phyloP scores from a whole-genome alignment of 2,329 filamentous ascomycete genomes.

The Pezicula rhizophila region DNA sequence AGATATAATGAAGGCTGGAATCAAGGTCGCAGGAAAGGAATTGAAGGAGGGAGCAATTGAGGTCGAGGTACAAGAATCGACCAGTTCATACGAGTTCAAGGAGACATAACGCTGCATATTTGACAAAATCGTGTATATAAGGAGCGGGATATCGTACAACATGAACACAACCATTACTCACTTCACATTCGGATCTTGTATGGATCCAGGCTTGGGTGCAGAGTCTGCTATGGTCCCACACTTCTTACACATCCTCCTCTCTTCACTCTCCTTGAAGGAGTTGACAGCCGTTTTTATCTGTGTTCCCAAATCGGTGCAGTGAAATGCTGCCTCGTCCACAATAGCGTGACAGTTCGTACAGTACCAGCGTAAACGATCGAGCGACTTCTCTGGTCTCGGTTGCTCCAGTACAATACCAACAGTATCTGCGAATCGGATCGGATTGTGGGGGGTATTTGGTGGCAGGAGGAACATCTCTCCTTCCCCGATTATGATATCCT shows the following conservation, averaged over 20 bases:
- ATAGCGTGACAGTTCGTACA: slow-evolving; percentile 63
- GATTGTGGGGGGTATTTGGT: slow-evolving; percentile 93
- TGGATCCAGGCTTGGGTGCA: slow-evolving; percentile 54
- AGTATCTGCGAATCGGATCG: slow-evolving; percentile 85
- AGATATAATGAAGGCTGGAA: slow-evolving; percentile 79
- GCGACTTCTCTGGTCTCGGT: slow-evolving; percentile 58
- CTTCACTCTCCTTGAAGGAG: slow-evolving; percentile 64
- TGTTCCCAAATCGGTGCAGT: slow-evolving; percentile 83
- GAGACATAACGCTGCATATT: slow-evolving; percentile 49
- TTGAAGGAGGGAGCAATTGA: slow-evolving; percentile 79
- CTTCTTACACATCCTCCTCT: slow-evolving; percentile 65
- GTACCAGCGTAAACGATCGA: slow-evolving; percentile 89
- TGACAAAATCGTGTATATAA: not conserved
- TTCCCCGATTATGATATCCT: slow-evolving; percentile 83
- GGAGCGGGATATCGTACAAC: not conserved
- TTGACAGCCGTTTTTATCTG: slow-evolving; percentile 93
- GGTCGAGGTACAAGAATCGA: slow-evolving; percentile 74
- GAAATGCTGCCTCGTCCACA: slow-evolving; percentile 82
- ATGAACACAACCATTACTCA: not conserved
- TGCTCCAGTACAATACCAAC: slow-evolving; percentile 94
- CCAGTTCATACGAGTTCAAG: slow-evolving; percentile 68
- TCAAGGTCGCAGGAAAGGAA: slow-evolving; percentile 75
- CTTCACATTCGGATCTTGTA: slow-evolving; percentile 50
- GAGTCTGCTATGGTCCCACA: slow-evolving; percentile 75
- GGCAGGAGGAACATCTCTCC: slow-evolving; percentile 92